Conservation (phyloP, 306 rosid species). For the Canavalia gladiata region DNA sequence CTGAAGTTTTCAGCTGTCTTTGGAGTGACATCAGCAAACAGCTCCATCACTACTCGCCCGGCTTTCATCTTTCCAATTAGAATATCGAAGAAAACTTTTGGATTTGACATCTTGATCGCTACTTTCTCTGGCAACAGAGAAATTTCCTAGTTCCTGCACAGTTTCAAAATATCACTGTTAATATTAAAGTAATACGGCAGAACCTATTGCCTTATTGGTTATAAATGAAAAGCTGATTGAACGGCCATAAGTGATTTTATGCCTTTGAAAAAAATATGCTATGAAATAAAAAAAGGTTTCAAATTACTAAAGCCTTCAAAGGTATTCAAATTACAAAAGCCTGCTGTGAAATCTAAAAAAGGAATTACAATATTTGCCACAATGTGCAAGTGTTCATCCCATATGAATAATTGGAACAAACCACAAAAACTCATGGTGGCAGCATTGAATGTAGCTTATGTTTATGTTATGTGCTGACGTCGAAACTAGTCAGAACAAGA, state of each 20-base stretch:
- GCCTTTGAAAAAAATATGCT: not conserved
- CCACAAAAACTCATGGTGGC: slow-evolving; percentile 42
- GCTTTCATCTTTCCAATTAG: slow-evolving; percentile 79
- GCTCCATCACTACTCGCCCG: slow-evolving; percentile 80
- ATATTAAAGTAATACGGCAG: not conserved
- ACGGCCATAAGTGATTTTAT: not conserved
- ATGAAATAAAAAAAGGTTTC: not conserved
- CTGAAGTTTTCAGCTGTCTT: slow-evolving; percentile 93
- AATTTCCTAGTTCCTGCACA: slow-evolving; percentile 30
- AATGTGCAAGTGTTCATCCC: slow-evolving; percentile 20
- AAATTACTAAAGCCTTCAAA: not conserved
- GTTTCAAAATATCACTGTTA: not conserved
- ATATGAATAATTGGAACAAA: slow-evolving; percentile 11
- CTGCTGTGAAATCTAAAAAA: not conserved
- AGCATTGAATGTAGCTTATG: slow-evolving; percentile 70
- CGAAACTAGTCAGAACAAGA: slow-evolving; percentile 60
- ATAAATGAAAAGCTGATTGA: not conserved
- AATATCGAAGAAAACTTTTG: slow-evolving; percentile 87
- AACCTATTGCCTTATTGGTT: not conserved
- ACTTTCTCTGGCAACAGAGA: not conserved
- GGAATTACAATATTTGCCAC: slow-evolving; percentile 50
- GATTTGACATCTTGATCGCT: slow-evolving; percentile 66
- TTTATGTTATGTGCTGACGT: slow-evolving; percentile 66
- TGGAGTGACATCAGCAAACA: slow-evolving; percentile 78
- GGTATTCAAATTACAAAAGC: not conserved